phyloP scores from a whole-genome alignment of 2,329 filamentous ascomycete genomes.

The Clonostachys byssicola region DNA sequence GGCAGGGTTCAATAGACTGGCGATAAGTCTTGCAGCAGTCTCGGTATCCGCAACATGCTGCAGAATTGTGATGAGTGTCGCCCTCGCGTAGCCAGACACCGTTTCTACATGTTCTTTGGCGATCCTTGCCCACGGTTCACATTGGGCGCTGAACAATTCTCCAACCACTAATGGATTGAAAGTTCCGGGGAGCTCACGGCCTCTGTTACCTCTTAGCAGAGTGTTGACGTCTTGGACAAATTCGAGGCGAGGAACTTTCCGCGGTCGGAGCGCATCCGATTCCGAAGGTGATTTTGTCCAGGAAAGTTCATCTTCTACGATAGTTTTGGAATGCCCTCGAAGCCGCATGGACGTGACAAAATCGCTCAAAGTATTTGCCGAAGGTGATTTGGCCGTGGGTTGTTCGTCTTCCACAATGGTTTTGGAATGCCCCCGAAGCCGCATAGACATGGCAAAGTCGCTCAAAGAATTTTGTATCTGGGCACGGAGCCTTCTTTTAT shows the following conservation, averaged over 20 bases:
- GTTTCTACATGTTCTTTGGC: conserved; percentile 17
- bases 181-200: conserved; percentile 52
- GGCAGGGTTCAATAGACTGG: conserved; percentile 27
- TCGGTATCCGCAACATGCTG: conserved; percentile 24
- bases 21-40: not conserved
- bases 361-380: no score
- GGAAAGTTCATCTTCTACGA: no score
- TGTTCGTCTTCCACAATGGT: conserved; percentile 16
- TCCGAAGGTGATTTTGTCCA: not conserved
- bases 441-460: conserved; percentile 40
- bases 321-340: no score
- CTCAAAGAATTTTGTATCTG: conserved; percentile 44
- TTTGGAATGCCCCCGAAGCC: conserved; percentile 30
- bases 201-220: conserved; percentile 13
- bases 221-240: not conserved
- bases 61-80: conserved; percentile 36
- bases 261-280: not conserved
- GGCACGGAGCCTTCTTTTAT: conserved; percentile 44
- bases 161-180: conserved; percentile 56
- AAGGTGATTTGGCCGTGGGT: not conserved
- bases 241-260: conserved; percentile 6
- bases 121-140: conserved; percentile 44
- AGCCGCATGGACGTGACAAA: no score
- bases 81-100: conserved; percentile 36
- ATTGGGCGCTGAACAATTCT: conserved; percentile 58